Base-by-base conservation (phyloP, 352 stramenopile species). In the Pythium volutum region DNA sequence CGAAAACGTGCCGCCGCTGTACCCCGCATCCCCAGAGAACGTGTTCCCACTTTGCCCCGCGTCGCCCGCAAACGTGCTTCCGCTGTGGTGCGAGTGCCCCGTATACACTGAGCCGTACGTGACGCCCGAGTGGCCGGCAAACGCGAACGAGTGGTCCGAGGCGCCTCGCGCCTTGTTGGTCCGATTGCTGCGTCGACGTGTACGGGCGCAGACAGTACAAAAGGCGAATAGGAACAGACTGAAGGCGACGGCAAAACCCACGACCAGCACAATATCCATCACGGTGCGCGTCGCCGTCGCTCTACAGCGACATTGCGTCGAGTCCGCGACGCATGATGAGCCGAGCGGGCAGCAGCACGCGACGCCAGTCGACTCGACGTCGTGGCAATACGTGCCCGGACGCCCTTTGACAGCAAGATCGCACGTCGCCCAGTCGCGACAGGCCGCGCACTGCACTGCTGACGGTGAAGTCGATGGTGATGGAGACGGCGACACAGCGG, bases 331-430 rank as follows among this genome's bases (percentile, higher is more conserved):
- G 25, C 45, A 51, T n/a, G 25, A 16, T 11, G 20, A 51, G 15
- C 45, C 45, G 14, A 25, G n/a, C 4, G 45, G 45, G 29, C 45
- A 51, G 25, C 45, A 51, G 45, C 45, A 51, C 45, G 45, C 22
- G 22, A 15, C 14, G 45, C 18, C 45, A 10, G 11, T 51, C n/a
- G 14, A 29, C 14, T 16, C 15, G 14, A 51, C 10, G 12, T 16
- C 20, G n/a, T 33, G 45, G 45, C 45, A 51, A 20, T 14, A 51
- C 12, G 27, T 16, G 14, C 45, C 45, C 16, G 45, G 45, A 8
- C 3, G n/a, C 15, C 38, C 38, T 6, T 2, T 11, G 38, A 16
- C 15, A 23, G 38, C 38, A 8, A 23, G 38, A 3, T n/a, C 38
- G n/a, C 38, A 45, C 15, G 38, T 23, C n/a, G 15, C 5, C 2